Percentiles rank a stretch among this genome's conserved stretches.
Evolutionary conservation across 177 flowering plant species (phyloP).

Genomic region (Vitis hybrid): DNA sequence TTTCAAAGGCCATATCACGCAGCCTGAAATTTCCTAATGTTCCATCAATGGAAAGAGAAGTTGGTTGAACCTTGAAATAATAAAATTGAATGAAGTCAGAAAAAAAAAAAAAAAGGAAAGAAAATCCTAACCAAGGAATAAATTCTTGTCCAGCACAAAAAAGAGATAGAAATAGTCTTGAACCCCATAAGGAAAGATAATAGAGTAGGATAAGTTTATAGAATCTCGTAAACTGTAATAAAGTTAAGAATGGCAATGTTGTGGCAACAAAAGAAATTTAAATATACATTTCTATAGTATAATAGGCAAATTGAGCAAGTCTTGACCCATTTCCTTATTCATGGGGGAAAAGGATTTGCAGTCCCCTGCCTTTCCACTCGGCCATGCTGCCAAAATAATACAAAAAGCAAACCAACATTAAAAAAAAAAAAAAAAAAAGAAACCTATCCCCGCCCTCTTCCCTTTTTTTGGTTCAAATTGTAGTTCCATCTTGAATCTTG

Average conservation of each 20-base stretch:
- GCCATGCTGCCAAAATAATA: too few species aligned
- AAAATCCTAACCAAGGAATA: not conserved
- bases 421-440: too few species aligned
- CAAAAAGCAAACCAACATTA: too few species aligned
- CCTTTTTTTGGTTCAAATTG: too few species aligned
- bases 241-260: not conserved
- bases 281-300: too few species aligned
- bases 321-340: too few species aligned
- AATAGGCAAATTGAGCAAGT: too few species aligned
- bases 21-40: constrained; percentile 87
- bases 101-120: not conserved
- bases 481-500: too few species aligned
- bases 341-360: too few species aligned
- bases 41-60: constrained; percentile 89
- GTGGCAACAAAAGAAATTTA: too few species aligned
- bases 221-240: not conserved
- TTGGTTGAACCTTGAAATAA: constrained; percentile 74
- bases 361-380: too few species aligned
- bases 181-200: not conserved
- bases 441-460: too few species aligned
- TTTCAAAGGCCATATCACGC: constrained; percentile 78
- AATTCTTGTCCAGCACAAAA: not conserved
- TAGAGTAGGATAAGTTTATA: not conserved
- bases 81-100: not conserved
- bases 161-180: not conserved